Percentiles rank a stretch among this genome's conserved stretches.
Evolutionary conservation across 2,329 filamentous ascomycete genomes (phyloP).

Genomic region (Aspergillus amoenus): DNA sequence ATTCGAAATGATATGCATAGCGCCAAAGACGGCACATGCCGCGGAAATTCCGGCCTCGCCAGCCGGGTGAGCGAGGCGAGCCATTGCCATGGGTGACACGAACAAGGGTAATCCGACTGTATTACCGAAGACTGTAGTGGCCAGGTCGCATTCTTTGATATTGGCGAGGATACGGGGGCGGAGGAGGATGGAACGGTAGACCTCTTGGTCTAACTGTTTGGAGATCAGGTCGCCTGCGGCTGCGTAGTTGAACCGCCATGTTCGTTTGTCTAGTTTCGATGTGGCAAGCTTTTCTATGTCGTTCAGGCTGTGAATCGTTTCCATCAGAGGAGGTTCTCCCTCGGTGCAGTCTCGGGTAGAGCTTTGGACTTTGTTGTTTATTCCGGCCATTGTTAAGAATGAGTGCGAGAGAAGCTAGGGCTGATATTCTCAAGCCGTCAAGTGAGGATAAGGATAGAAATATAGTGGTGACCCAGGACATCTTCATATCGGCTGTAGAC

Average conservation of each 20-base stretch:
- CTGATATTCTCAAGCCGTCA: too few relatives aligned
- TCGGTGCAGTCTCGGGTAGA: too few relatives aligned
- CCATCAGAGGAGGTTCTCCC: too few relatives aligned
- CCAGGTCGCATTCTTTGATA: conserved; percentile 69
- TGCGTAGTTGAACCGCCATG: background rate
- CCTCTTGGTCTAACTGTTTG: background rate
- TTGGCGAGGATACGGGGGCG: conserved; percentile 84
- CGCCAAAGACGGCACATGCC: conserved; percentile 68
- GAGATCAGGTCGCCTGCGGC: background rate
- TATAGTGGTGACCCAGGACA: too few relatives aligned
- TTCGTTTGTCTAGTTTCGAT: background rate
- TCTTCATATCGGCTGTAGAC: too few relatives aligned
- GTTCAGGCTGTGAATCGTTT: background rate
- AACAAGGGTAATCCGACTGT: conserved; percentile 73
- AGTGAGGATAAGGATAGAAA: too few relatives aligned
- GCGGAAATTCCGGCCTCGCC: conserved; percentile 81
- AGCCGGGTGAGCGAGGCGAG: conserved; percentile 75
- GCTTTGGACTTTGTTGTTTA: too few relatives aligned
- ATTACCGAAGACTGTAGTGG: conserved; percentile 70
- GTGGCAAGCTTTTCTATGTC: background rate
- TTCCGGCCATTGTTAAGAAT: too few relatives aligned
- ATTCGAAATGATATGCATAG: conserved; percentile 80
- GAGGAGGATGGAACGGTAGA: conserved; percentile 66
- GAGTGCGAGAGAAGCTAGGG: too few relatives aligned
- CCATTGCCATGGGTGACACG: conserved; percentile 83